A percentile compares a stretch with the other conserved stretches of the same genome.
Conservation (phyloP, 805 yeast genomes). For the Nakazawaea laoshanensis region DNA sequence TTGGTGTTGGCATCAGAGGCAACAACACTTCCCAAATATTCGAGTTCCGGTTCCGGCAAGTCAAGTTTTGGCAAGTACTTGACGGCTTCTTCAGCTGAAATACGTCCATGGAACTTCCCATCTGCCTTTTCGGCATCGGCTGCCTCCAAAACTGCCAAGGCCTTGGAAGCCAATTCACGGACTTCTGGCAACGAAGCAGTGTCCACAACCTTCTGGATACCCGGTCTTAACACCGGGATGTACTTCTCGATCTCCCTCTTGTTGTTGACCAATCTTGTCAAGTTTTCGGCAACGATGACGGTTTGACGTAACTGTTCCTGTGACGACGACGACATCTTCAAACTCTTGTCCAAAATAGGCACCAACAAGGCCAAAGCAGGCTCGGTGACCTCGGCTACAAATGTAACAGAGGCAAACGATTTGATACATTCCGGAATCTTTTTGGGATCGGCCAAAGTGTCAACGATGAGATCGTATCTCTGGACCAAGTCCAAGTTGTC, state of each 20-base stretch:
- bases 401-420: conserved; percentile 85
- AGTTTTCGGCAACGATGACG: conserved; percentile 89
- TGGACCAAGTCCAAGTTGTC: conserved; percentile 91
- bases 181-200: conserved; percentile 96
- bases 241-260: conserved; percentile 83
- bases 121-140: conserved; percentile 65
- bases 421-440: conserved; percentile 86
- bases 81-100: conserved; percentile 45
- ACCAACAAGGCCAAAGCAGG: conserved; percentile 86
- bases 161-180: conserved; percentile 85
- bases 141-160: conserved; percentile 69
- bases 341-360: conserved; percentile 85
- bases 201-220: conserved; percentile 77
- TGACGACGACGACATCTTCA: conserved; percentile 79
- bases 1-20: conserved; percentile 64
- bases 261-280: conserved; percentile 91
- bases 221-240: conserved; percentile 86
- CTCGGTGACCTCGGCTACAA: conserved; percentile 97
- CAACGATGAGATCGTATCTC: conserved; percentile 75
- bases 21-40: conserved; percentile 45
- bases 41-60: conserved; percentile 28
- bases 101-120: conserved; percentile 72
- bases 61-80: conserved; percentile 27
- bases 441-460: conserved; percentile 83
- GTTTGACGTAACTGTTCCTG: conserved; percentile 97